A percentile compares a stretch with the other conserved stretches of the same genome.
Conservation (phyloP, 768 basidiomycete genomes). For the Pleurotus ostreatus region DNA sequence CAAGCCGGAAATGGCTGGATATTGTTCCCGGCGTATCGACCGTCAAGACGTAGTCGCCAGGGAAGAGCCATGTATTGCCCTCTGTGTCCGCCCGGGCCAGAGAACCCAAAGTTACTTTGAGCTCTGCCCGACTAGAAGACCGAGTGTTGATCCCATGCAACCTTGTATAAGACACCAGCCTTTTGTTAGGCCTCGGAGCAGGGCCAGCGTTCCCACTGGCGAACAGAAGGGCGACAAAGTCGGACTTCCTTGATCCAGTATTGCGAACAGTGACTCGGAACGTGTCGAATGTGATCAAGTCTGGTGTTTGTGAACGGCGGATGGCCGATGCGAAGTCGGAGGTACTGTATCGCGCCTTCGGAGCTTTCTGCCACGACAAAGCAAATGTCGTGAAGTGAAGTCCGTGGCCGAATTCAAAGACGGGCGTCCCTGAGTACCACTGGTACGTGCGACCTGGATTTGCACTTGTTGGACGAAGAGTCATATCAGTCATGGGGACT, state of each 20-base stretch:
- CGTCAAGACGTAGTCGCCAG: conserved; percentile 37
- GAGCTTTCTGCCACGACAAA: conserved; percentile 32
- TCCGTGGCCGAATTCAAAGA: conserved; percentile 53
- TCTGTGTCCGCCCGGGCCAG: conserved; percentile 43
- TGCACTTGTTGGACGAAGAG: conserved; percentile 39
- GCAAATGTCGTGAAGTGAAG: conserved; percentile 51
- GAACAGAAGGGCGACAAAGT: conserved; percentile 55
- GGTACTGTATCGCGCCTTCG: conserved; percentile 37
- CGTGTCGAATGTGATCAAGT: conserved; percentile 44
- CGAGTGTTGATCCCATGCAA: conserved; percentile 24
- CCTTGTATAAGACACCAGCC: conserved; percentile 46
- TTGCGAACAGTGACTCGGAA: conserved; percentile 46
- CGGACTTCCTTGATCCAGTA: conserved; percentile 43
- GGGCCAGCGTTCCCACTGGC: conserved; percentile 44
- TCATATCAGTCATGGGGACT: conserved; percentile 58
- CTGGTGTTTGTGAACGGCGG: conserved; percentile 21
- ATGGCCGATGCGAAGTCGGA: conserved; percentile 28
- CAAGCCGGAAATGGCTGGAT: conserved; percentile 38
- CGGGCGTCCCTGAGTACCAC: conserved; percentile 50
- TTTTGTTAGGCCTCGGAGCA: conserved; percentile 47
- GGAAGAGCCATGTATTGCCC: conserved; percentile 43
- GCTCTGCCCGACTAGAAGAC: conserved; percentile 20
- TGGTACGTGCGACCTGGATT: conserved; percentile 57
- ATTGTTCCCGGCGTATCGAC: conserved; percentile 39
- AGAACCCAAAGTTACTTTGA: conserved; percentile 43